Percentiles rank a stretch among this genome's conserved stretches.
Evolutionary conservation across 805 yeast genomes (phyloP).

Genomic region (Schizosaccharomyces lindneri): DNA sequence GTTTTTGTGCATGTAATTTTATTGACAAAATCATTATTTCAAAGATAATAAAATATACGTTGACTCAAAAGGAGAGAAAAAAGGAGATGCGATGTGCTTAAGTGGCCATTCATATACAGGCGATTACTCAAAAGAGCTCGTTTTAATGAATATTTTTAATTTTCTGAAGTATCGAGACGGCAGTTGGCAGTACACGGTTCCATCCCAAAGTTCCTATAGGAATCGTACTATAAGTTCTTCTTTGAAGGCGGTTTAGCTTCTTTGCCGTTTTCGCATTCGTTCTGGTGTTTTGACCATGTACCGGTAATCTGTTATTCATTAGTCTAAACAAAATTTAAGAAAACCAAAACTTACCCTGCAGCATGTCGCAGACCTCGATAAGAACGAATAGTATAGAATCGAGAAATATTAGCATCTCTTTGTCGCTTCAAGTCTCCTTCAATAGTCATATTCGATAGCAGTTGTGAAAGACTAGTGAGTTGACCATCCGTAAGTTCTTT

Average conservation of each 20-base stretch:
- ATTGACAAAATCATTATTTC: too few relatives aligned
- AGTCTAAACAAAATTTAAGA: neutral
- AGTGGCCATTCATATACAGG: too few relatives aligned
- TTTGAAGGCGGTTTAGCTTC: conserved; percentile 49
- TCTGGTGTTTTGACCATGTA: conserved; percentile 75
- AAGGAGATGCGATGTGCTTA: too few relatives aligned
- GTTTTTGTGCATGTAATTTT: too few relatives aligned
- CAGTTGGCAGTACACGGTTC: neutral
- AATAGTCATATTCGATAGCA: conserved; percentile 55
- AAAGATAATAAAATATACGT: too few relatives aligned
- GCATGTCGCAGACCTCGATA: conserved; percentile 80
- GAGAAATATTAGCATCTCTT: conserved; percentile 42
- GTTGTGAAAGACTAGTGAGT: conserved; percentile 64
- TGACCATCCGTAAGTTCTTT: conserved; percentile 78
- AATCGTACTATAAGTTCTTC: neutral
- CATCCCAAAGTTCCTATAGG: neutral
- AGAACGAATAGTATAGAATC: conserved; percentile 61
- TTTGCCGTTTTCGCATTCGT: conserved; percentile 79
- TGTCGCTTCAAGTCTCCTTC: conserved; percentile 49
- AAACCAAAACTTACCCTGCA: conserved; percentile 21
- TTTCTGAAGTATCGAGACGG: neutral
- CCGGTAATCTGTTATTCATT: conserved; percentile 20
- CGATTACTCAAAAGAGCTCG: neutral
- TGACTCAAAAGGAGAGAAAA: too few relatives aligned
- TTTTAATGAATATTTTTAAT: neutral